Evolutionary conservation across 2,329 filamentous ascomycete species (phyloP).

Genomic region (Fonsecaea monophora): DNA sequence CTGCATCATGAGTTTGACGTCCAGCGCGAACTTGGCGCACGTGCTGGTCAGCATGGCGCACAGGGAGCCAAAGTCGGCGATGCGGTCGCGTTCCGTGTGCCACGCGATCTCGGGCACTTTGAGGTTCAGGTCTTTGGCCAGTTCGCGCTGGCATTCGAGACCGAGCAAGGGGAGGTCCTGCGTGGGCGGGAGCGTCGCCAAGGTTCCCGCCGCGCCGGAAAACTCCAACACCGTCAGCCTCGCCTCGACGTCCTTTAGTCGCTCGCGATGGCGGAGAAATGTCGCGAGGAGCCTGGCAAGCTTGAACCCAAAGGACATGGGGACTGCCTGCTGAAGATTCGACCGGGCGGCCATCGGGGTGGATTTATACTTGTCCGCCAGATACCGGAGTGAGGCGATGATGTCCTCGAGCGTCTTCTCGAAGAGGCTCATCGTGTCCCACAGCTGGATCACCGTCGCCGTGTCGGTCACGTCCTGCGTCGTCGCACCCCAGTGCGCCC

Average conservation of each 20-base stretch:
- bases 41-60: slow-evolving; percentile 37
- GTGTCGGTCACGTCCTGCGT: slow-evolving; percentile 41
- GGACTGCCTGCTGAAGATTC: slow-evolving; percentile 40
- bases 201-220: slow-evolving; percentile 38
- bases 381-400: slow-evolving; percentile 27
- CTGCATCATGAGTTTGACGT: slow-evolving; percentile 65
- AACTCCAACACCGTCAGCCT: slow-evolving; percentile 38
- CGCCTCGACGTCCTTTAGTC: slow-evolving; percentile 34
- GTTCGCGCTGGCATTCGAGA: slow-evolving; percentile 35
- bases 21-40: slow-evolving; percentile 59
- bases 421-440: slow-evolving; percentile 37
- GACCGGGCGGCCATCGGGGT: slow-evolving; percentile 39
- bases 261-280: slow-evolving; percentile 35
- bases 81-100: slow-evolving; percentile 39
- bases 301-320: slow-evolving; percentile 40
- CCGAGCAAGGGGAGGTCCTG: slow-evolving; percentile 31
- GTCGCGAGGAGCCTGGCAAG: slow-evolving; percentile 37
- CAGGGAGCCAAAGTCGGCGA: slow-evolving; percentile 37
- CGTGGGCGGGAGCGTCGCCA: slow-evolving; percentile 35
- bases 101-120: slow-evolving; percentile 37
- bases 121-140: slow-evolving; percentile 37
- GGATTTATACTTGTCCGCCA: slow-evolving; percentile 32
- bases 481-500: slow-evolving; percentile 39
- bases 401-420: slow-evolving; percentile 31
- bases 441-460: slow-evolving; percentile 39